These are phyloP conservation scores for Pseudonitzschia multiseries DNA, from an alignment of 108 stramenopile species.

Conservation along the genomic window DNA sequence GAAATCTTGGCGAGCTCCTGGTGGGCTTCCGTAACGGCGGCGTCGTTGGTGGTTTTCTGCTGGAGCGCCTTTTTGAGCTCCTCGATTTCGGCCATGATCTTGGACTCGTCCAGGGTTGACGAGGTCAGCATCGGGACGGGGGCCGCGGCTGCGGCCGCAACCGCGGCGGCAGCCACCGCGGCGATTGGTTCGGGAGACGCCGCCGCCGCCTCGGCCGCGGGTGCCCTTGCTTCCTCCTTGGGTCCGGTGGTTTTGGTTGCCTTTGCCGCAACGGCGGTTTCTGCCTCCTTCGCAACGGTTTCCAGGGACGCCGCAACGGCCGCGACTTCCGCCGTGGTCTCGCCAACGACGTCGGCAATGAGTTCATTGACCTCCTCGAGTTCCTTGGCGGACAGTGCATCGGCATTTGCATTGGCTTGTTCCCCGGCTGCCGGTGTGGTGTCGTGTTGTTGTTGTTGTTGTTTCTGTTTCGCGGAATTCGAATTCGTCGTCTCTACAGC, in stretches of 20 bases:
- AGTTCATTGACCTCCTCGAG: background rate
- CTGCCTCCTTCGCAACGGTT: background rate
- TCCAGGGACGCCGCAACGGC: background rate
- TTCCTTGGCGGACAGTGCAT: background rate
- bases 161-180: no score
- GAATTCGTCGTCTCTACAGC: no score
- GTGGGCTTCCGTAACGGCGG: slow-evolving; percentile 33
- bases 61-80: slow-evolving; percentile 27
- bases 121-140: background rate
- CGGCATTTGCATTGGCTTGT: background rate
- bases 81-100: slow-evolving; percentile 32
- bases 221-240: background rate
- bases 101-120: slow-evolving; percentile 24
- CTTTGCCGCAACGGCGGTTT: background rate
- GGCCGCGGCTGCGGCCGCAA: no score
- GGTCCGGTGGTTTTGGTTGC: no score
- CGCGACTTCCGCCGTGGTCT: background rate
- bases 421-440: background rate
- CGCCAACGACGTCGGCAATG: slow-evolving; percentile 3
- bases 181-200: slow-evolving; percentile 34
- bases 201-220: slow-evolving; percentile 24
- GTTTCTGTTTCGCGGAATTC: no score
- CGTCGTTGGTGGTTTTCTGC: slow-evolving; percentile 29
- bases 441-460: background rate
- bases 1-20: slow-evolving; percentile 36